Conservation (phyloP, 139 green algal species). For the Chlorella vulgaris region DNA sequence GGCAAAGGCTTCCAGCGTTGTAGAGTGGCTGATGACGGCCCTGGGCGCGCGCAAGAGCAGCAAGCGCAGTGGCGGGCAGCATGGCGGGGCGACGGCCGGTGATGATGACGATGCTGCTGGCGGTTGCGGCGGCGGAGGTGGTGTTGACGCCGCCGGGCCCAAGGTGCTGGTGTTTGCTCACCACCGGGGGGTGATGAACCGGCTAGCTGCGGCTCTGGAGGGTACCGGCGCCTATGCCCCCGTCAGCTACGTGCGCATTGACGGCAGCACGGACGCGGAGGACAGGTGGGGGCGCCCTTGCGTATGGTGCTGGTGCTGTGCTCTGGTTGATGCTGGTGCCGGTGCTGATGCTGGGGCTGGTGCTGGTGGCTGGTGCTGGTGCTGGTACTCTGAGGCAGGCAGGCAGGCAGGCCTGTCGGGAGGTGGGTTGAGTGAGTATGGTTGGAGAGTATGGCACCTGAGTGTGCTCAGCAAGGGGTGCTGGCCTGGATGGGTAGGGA, state of each 20-base stretch:
- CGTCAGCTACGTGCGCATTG: constrained; percentile 82
- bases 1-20: constrained; percentile 77
- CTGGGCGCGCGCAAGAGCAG: constrained; percentile 44
- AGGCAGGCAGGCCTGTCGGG: too few relatives aligned
- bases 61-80: background rate
- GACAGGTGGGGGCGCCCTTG: constrained; percentile 45
- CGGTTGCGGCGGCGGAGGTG: too few relatives aligned
- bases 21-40: constrained; percentile 76
- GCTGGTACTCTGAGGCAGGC: background rate
- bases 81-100: background rate
- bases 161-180: constrained; percentile 97
- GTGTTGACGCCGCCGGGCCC: constrained; percentile 23
- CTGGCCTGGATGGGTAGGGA: too few relatives aligned
- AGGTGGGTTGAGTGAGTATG: too few relatives aligned
- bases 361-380: background rate
- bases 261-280: constrained; percentile 75
- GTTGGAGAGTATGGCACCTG: too few relatives aligned
- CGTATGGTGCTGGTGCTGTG: background rate
- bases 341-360: background rate
- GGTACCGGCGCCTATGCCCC: constrained; percentile 22
- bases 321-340: background rate
- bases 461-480: too few relatives aligned
- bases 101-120: background rate
- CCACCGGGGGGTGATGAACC: constrained; percentile 65
- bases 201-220: constrained; percentile 72